A percentile compares a stretch with the other conserved stretches of the same genome.
Evolutionary conservation across 176 grass and related monocot species (phyloP).

Genomic region (Zea mays): Zm-B73-REFERENCE-NAM-5.0 NC_050097.1:45703001-45703500

Average conservation of each 20-base stretch:
- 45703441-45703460: too few species aligned
- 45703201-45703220: constrained; percentile 38
- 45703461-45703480: too few species aligned
- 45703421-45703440: too few species aligned
- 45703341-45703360: constrained; percentile 5
- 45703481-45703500: too few species aligned
- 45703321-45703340: constrained; percentile 41
- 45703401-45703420: too few species aligned
- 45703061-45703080: constrained; percentile 57
- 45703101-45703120: constrained; percentile 48
- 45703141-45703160: constrained; percentile 49
- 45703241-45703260: constrained; percentile 36
- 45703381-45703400: too few species aligned
- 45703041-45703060: constrained; percentile 42
- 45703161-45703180: constrained; percentile 43
- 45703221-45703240: constrained; percentile 50
- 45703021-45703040: constrained; percentile 54
- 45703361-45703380: too few species aligned
- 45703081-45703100: constrained; percentile 54
- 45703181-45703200: constrained; percentile 50
- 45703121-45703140: constrained; percentile 47
- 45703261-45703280: background rate
- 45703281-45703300: constrained; percentile 36
- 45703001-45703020: constrained; percentile 51
- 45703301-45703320: constrained; percentile 40